Base-by-base conservation (phyloP, 139 green algal genomes). In the Nannochloris sp. region DNA sequence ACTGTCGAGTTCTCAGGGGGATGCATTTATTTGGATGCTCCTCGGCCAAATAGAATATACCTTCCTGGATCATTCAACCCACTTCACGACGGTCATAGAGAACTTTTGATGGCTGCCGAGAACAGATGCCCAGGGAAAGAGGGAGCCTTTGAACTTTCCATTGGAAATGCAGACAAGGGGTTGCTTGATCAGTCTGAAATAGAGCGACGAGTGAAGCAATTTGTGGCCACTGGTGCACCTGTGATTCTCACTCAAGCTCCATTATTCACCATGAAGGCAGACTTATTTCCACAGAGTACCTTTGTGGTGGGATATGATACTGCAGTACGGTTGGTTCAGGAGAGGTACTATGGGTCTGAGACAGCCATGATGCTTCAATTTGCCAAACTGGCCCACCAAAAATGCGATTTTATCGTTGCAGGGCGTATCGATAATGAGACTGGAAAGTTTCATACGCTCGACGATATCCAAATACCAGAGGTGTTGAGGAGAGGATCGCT, bases 31-130 rank as follows among this genome's bases (percentile, higher is more conserved):
- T 73, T 88, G 26, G 82, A 92, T 59, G 80, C 84, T 3, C 82
- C 87, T 0, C 63, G 87, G 3, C 30, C 51, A 9, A 63, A 75
- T 1, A 67, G 74, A 13, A 70, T 95, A 23, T 79, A 93, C 56
- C 74, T 96, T 23, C 75, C 87, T 0, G 90, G 90, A 9, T 91
- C 80, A 28, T 97, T 97, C 85, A 95, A 97, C 68, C 90, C 90
- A 11, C 62, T 96, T 62, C 90, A 96, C 58, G 71, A 84, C 3
- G 82, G 89, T 1, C 89, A 96, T 74, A 65, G 67, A 57, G 60
- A 65, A 12, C 56, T 90, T 59, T 71, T 94, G 66, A 43, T 43
- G 2, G 29, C 25, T 16, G 40, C 63, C 68, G 25, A 25, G 25
- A 20, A 23, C 9, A 28, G 16, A 25, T 45, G 36, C 1, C 57